Base-by-base conservation (phyloP, 148 eudicot genomes). In the Fagopyrum esculentum region DNA sequence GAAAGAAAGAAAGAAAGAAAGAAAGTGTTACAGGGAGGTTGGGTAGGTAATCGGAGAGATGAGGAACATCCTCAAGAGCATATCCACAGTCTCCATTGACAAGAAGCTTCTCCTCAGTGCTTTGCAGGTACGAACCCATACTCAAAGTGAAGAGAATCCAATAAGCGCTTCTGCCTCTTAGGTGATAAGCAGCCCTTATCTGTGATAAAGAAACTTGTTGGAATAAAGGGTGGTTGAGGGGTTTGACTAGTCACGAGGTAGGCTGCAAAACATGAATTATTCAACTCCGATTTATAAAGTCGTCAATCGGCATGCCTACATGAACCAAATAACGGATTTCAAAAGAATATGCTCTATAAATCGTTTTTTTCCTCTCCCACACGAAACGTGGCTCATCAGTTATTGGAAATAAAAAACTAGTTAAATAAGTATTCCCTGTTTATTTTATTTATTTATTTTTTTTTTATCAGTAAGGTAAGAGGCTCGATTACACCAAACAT, bases 41-140 rank as follows among this genome's bases (percentile, higher is more conserved):
- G 19, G 78, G 74, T 12, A 76, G 48, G 52, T 87, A 90, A 84
- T 93, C 96, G 56, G 85, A 74, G 59, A 93, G 87, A 73, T 93
- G 98, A 75, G 98, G 98, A 78, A 90, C 98, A 82, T 93, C 98
- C 74, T 93, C 93, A 11, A 93, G 96, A 30, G 84, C 81, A 76
- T 87, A 93, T 64, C 96, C 98, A 79, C 74, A 69, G 9, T 85
- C 90, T 35, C 96, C 98, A 50, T 46, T 52, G 10, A 83, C 75
- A 55, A 88, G 13, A 40, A 61, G 79, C 79, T 92, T 92, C 73
- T 70, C 74, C 76, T 52, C 73, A 35, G 55, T 48, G 40, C 7
- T 61, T 43, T 61, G 68, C 10, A 4, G 8, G 9, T 61, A 61
- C 2, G 68, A 61, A 61, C 68, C 68, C 68, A 61, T 61, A 52